Percentiles rank a stretch among this genome's conserved stretches.
Conservation (phyloP, 306 rosid species). For the Sicyos edulis region DNA sequence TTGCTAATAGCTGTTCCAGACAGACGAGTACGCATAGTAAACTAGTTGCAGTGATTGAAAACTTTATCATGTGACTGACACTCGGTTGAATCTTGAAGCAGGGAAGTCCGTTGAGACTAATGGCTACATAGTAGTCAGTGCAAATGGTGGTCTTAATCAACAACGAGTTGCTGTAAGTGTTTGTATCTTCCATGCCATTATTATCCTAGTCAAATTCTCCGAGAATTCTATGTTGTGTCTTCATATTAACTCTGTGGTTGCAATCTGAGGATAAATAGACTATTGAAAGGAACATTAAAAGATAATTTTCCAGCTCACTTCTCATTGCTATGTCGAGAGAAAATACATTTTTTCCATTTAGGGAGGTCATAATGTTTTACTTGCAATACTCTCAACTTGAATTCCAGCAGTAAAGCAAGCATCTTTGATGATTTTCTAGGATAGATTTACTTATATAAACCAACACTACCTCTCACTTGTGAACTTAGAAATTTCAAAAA, state of each 20-base stretch:
- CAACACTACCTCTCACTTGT: too few relatives aligned
- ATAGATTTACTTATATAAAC: too few relatives aligned
- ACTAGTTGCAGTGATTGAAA: neutral
- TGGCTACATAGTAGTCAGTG: conserved; percentile 83
- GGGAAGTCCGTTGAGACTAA: conserved; percentile 44
- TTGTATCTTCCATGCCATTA: conserved; percentile 17
- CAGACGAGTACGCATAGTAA: neutral
- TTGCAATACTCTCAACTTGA: neutral
- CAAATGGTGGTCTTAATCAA: conserved; percentile 98
- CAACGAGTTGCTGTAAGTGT: conserved; percentile 91
- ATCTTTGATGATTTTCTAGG: neutral
- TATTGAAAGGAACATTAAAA: neutral
- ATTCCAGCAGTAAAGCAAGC: neutral
- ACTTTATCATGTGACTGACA: neutral
- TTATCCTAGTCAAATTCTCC: neutral
- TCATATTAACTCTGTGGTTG: neutral
- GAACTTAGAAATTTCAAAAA: too few relatives aligned
- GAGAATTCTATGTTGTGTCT: neutral
- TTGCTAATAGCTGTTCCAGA: neutral
- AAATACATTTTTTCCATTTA: neutral
- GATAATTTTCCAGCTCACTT: neutral
- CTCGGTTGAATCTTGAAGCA: conserved; percentile 33
- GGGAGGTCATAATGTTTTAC: neutral
- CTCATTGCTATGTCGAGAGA: neutral
- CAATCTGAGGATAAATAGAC: conserved; percentile 8